Evolutionary conservation across 2,329 filamentous ascomycete species (phyloP).

Genomic region (Orbilia quercus): DNA sequence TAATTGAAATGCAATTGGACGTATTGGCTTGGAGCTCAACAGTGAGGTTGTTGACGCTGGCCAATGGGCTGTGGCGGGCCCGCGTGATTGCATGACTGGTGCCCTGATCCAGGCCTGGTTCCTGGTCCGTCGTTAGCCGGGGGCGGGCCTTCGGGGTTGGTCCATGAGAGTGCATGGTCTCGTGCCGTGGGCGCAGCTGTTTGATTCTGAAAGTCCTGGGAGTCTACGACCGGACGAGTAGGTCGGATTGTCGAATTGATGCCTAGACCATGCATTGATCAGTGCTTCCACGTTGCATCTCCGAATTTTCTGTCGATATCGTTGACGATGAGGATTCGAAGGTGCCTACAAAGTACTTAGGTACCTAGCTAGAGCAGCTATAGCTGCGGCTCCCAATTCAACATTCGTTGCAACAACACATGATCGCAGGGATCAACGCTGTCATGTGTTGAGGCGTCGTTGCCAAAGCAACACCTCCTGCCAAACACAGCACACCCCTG

Average conservation of each 20-base stretch:
- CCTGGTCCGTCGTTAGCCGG: conserved; percentile 54
- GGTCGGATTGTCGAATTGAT: conserved; percentile 15
- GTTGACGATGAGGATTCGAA: background rate
- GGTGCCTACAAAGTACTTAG: background rate
- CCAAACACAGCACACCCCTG: background rate
- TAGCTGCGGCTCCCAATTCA: no score
- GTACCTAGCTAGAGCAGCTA: no score
- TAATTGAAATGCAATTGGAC: conserved; percentile 48
- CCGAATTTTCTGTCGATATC: background rate
- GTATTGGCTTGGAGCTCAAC: conserved; percentile 17
- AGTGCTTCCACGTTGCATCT: background rate
- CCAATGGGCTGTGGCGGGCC: conserved; percentile 15
- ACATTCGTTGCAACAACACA: no score
- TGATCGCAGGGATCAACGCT: conserved; percentile 10
- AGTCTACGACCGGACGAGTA: conserved; percentile 31
- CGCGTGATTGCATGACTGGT: conserved; percentile 24
- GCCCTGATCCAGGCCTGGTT: conserved; percentile 6
- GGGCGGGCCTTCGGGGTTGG: conserved; percentile 26
- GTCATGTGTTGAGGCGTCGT: conserved; percentile 56
- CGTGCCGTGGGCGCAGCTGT: conserved; percentile 23
- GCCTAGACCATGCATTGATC: conserved; percentile 38
- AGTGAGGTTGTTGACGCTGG: background rate
- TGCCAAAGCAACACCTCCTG: conserved; percentile 48
- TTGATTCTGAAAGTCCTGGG: background rate
- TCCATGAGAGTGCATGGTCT: conserved; percentile 20